phyloP scores from a whole-genome alignment of 1,284 basidiomycete species.

The Laetiporus sulphureus region DNA sequence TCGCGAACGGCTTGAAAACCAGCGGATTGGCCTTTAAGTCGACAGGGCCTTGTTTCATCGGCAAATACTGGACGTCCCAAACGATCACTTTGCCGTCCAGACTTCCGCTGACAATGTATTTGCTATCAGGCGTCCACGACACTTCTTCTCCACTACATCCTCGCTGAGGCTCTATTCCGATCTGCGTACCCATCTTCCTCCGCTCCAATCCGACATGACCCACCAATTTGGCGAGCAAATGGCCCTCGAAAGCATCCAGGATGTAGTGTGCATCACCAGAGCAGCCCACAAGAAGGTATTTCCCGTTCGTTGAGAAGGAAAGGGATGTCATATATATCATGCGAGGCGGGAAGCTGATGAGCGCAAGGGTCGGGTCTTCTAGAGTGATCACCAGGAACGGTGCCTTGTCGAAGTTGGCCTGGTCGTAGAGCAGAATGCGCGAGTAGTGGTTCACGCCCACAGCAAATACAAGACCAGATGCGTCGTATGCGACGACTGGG shows the following conservation, averaged over 20 bases:
- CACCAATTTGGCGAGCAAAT: conserved; percentile 76
- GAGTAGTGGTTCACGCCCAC: conserved; percentile 86
- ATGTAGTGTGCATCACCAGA: conserved; percentile 91
- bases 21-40: conserved; percentile 47
- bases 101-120: conserved; percentile 79
- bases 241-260: conserved; percentile 82
- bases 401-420: conserved; percentile 83
- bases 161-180: conserved; percentile 61
- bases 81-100: conserved; percentile 73
- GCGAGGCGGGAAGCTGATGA: conserved; percentile 78
- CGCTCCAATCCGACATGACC: conserved; percentile 63
- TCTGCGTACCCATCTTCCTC: conserved; percentile 36
- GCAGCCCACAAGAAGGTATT: conserved; percentile 89
- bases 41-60: conserved; percentile 39
- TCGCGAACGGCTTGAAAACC: conserved; percentile 48
- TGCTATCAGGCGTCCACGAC: conserved; percentile 88
- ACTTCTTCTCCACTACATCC: conserved; percentile 88
- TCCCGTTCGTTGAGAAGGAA: conserved; percentile 85
- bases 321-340: conserved; percentile 89
- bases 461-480: conserved; percentile 86
- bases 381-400: conserved; percentile 84
- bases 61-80: conserved; percentile 73
- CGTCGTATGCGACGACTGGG: conserved; percentile 88
- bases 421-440: conserved; percentile 85
- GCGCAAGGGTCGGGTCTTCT: conserved; percentile 70